Percentiles rank a stretch among this genome's conserved stretches.
Conservation (phyloP, 2,329 filamentous ascomycete genomes). For the Atkinsonella texensis region DNA sequence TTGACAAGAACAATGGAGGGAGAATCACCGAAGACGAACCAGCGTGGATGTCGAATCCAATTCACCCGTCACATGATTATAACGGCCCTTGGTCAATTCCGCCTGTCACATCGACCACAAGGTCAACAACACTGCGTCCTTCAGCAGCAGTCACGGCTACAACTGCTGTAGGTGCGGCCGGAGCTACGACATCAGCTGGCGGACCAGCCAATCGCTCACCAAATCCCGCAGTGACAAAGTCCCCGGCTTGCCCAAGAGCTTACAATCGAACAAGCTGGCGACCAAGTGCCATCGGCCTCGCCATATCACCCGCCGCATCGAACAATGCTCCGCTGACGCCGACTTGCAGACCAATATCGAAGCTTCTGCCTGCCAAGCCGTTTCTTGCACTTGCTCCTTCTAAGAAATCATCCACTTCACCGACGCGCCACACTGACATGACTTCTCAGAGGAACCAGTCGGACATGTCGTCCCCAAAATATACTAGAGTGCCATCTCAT, state of each 20-base stretch:
- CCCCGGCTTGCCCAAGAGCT: slow-evolving; percentile 9
- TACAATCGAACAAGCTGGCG: slow-evolving; percentile 21
- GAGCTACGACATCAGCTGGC: not conserved
- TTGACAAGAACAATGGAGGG: slow-evolving; percentile 14
- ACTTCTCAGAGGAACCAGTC: not conserved
- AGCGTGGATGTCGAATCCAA: slow-evolving; percentile 17
- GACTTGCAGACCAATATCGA: slow-evolving; percentile 25
- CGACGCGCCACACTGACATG: not conserved
- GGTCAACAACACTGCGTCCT: not conserved
- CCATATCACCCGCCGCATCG: slow-evolving; percentile 24
- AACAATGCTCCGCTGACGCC: slow-evolving; percentile 13
- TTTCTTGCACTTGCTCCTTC: slow-evolving; percentile 20
- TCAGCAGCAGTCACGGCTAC: not conserved
- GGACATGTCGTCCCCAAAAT: slow-evolving; percentile 7
- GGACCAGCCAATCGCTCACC: slow-evolving; percentile 2
- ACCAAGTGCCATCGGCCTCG: slow-evolving; percentile 31
- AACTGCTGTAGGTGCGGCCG: not conserved
- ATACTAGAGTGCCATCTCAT: slow-evolving; percentile 8
- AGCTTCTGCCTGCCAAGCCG: slow-evolving; percentile 34
- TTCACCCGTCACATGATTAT: slow-evolving; percentile 12
- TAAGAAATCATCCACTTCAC: not conserved
- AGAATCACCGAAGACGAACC: slow-evolving; percentile 5
- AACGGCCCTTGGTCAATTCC: slow-evolving; percentile 3
- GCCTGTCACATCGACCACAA: not conserved
- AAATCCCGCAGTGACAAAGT: slow-evolving; percentile 4